Evolutionary conservation across 257 asterid genomes (phyloP).

Genomic region (Nicotiana tomentosiformis): DNA sequence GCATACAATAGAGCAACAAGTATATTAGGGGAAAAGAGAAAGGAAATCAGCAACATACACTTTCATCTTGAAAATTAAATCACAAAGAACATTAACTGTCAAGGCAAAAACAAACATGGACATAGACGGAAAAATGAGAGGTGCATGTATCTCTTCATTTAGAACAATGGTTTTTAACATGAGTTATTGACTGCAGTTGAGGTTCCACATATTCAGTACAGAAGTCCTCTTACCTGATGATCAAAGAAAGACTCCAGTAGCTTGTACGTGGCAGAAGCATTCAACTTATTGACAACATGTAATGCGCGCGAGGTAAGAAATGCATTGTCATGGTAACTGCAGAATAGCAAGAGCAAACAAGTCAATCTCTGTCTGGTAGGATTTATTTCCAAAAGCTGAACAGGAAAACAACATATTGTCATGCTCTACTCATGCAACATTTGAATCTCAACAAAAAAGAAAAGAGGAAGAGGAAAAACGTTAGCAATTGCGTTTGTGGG

Average conservation of each 20-base stretch:
- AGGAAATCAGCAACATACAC: too few species aligned
- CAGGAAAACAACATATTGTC: background rate
- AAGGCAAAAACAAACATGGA: background rate
- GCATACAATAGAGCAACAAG: too few species aligned
- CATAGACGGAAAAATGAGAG: background rate
- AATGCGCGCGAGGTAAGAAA: conserved; percentile 65
- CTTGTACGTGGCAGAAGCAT: conserved; percentile 44
- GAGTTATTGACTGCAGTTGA: background rate
- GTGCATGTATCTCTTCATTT: background rate
- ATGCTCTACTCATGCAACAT: background rate
- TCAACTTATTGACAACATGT: conserved; percentile 51
- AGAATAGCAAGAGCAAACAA: background rate
- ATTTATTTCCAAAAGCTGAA: background rate
- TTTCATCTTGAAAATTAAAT: too few species aligned
- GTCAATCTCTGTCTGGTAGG: background rate
- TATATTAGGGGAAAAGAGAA: too few species aligned
- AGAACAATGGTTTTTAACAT: background rate
- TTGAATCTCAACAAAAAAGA: background rate
- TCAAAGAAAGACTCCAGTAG: conserved; percentile 64
- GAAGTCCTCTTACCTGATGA: conserved; percentile 45
- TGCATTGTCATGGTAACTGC: conserved; percentile 92
- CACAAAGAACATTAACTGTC: too few species aligned
- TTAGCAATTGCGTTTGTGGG: too few species aligned
- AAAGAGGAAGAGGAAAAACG: background rate
- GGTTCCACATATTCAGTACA: background rate